Percentiles rank a stretch among this genome's conserved stretches.
Conservation (phyloP, 495 filamentous ascomycete species). For the Neurospora sp. region DNA sequence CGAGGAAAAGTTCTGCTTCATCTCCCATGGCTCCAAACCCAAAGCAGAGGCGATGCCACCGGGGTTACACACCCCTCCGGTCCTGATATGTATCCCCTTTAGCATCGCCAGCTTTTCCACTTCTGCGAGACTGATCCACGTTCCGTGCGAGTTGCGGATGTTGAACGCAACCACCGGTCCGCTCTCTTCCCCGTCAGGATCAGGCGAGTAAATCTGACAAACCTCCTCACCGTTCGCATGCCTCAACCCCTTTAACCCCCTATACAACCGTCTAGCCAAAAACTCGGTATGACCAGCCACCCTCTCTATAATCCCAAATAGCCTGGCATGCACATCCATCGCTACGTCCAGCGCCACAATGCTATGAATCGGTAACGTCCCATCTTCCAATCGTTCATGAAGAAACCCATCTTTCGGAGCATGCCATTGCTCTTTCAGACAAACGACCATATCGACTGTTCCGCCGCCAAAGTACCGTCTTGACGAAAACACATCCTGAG, state of each 20-base stretch:
- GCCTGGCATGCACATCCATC: constrained; percentile 49
- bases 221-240: constrained; percentile 60
- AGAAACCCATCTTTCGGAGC: constrained; percentile 58
- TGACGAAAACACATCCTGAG: constrained; percentile 49
- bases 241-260: constrained; percentile 45
- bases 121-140: constrained; percentile 71
- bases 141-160: constrained; percentile 50
- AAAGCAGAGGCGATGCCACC: constrained; percentile 67
- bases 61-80: constrained; percentile 84
- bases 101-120: constrained; percentile 74
- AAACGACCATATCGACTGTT: constrained; percentile 73
- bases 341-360: constrained; percentile 74
- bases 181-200: constrained; percentile 19
- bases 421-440: constrained; percentile 58
- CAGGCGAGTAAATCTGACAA: constrained; percentile 54
- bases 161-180: constrained; percentile 85
- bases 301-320: constrained; percentile 60
- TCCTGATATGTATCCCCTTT: constrained; percentile 70
- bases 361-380: constrained; percentile 78
- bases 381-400: constrained; percentile 80
- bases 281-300: constrained; percentile 67
- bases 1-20: constrained; percentile 68
- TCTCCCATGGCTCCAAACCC: constrained; percentile 62
- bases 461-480: constrained; percentile 89
- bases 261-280: constrained; percentile 49